These are phyloP conservation scores for Fusarium armeniacum DNA, from an alignment of 2,329 filamentous ascomycete species.

Conservation along the genomic window DNA sequence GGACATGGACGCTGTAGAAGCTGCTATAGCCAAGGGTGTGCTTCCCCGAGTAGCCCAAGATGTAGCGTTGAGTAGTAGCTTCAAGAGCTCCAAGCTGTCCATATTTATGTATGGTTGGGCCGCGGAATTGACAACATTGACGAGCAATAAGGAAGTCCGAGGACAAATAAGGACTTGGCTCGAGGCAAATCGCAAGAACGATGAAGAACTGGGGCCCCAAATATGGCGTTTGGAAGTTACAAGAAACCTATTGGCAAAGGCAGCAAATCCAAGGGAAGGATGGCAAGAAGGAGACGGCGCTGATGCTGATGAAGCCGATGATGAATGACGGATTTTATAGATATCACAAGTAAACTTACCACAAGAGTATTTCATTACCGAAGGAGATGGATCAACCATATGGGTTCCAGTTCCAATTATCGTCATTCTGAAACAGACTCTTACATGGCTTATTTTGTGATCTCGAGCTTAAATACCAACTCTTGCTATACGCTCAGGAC, in stretches of 20 bases:
- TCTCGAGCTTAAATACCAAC: neutral
- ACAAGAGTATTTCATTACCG: too few species aligned
- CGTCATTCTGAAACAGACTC: neutral
- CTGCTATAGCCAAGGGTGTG: conserved; percentile 44
- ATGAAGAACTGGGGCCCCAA: conserved; percentile 52
- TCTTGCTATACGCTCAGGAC: neutral
- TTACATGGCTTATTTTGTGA: neutral
- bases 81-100: conserved; percentile 57
- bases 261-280: conserved; percentile 47
- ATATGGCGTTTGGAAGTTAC: conserved; percentile 56
- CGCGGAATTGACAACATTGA: conserved; percentile 53
- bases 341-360: too few species aligned
- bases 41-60: conserved; percentile 55
- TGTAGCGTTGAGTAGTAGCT: conserved; percentile 51
- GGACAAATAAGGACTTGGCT: conserved; percentile 55
- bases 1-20: conserved; percentile 47
- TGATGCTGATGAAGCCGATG: conserved; percentile 11
- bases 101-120: conserved; percentile 60
- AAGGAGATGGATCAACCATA: too few species aligned
- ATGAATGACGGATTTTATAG: neutral
- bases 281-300: conserved; percentile 23
- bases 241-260: conserved; percentile 55
- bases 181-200: conserved; percentile 49
- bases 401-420: too few species aligned
- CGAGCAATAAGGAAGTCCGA: conserved; percentile 59